phyloP scores from a whole-genome alignment of 2,329 filamentous ascomycete genomes.

The Aspergillus bombycis region DNA sequence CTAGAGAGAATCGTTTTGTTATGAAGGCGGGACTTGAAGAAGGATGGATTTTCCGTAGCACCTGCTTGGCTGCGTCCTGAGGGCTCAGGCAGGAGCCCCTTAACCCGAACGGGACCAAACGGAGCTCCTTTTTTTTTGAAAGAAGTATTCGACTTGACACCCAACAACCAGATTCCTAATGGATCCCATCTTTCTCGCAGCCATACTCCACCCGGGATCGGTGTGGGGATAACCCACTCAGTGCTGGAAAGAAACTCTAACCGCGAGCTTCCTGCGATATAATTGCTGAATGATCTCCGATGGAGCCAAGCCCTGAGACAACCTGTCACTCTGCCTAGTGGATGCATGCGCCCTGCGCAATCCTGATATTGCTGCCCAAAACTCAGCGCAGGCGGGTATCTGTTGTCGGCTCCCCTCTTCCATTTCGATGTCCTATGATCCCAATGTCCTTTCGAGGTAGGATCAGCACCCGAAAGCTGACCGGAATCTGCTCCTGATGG shows the following conservation, averaged over 20 bases:
- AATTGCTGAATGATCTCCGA: constrained; percentile 13
- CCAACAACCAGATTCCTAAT: neutral
- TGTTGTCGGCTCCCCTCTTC: constrained; percentile 4
- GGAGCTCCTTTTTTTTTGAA: too few relatives aligned
- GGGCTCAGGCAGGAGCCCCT: constrained; percentile 7
- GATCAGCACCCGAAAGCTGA: constrained; percentile 23
- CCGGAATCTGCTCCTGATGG: constrained; percentile 19
- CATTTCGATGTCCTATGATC: constrained; percentile 9
- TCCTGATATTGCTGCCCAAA: constrained; percentile 30
- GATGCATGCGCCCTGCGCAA: constrained; percentile 24
- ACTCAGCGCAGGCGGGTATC: constrained; percentile 21
- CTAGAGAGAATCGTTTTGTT: neutral
- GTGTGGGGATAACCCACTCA: constrained; percentile 5
- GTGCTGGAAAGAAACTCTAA: constrained; percentile 9
- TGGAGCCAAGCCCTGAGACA: constrained; percentile 18
- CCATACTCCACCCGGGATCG: constrained; percentile 7
- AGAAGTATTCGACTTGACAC: neutral
- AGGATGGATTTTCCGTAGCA: neutral
- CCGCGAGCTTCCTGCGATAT: constrained; percentile 2
- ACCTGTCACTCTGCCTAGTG: constrained; percentile 18
- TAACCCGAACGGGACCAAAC: constrained; percentile 5
- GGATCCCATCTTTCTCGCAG: constrained; percentile 3
- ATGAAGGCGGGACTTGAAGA: neutral
- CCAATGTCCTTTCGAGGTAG: constrained; percentile 21
- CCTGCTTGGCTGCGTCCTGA: neutral